phyloP scores from a whole-genome alignment of 176 grass and related monocot species.

The sorghum (Sorghum bicolor) region DNA sequence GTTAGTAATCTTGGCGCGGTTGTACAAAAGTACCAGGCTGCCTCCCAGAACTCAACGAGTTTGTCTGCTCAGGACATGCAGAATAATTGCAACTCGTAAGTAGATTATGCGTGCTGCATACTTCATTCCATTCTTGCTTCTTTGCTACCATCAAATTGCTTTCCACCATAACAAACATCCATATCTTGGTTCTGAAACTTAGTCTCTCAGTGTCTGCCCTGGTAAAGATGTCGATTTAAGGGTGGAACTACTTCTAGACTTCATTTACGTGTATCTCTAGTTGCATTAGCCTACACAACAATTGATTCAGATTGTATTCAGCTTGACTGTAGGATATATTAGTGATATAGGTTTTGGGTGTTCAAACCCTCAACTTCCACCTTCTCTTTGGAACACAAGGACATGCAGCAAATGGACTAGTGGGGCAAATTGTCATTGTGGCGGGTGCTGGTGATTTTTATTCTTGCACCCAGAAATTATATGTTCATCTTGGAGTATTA shows the following conservation, averaged over 20 bases:
- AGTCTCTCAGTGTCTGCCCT: background rate
- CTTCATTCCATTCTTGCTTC: slow-evolving; percentile 18
- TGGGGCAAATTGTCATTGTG: background rate
- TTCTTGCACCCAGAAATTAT: background rate
- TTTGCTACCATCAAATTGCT: slow-evolving; percentile 23
- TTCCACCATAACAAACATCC: background rate
- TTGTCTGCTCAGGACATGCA: slow-evolving; percentile 86
- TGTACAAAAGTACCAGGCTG: slow-evolving; percentile 82
- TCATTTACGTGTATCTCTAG: background rate
- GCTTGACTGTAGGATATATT: background rate
- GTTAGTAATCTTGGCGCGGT: slow-evolving; percentile 80
- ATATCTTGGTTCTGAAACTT: slow-evolving; percentile 14
- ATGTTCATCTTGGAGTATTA: background rate
- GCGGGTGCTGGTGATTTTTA: background rate
- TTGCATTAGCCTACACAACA: background rate
- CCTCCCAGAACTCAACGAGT: slow-evolving; percentile 73
- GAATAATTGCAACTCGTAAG: slow-evolving; percentile 98
- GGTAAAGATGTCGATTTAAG: slow-evolving; percentile 1
- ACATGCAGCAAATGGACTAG: background rate
- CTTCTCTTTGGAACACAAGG: background rate
- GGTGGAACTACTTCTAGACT: slow-evolving; percentile 4
- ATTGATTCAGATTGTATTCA: background rate
- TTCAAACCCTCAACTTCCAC: background rate
- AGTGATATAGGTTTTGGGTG: background rate
- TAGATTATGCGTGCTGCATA: slow-evolving; percentile 4